Evolutionary conservation across 441 rosid species (phyloP), one percentile per base, ranked within the genome.

Genomic region (Pelargonium cotyledonis): DNA sequence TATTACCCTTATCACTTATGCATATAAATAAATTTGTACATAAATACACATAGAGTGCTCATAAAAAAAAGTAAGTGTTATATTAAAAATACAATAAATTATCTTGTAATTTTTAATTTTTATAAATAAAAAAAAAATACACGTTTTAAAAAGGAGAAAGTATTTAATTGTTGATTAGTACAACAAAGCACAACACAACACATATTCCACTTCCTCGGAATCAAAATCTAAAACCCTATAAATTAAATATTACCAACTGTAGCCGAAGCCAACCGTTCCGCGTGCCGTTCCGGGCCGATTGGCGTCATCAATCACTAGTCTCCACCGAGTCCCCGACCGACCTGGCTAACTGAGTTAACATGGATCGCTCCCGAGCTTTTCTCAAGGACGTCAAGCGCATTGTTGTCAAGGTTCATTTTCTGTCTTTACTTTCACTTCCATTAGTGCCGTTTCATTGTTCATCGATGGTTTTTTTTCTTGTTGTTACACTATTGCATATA

Each of bases 331-430:
- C 40, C 40, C 40, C 40, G 40, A 35, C 40, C 40, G n/a, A n/a
- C n/a, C 3, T 29, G 40, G 7, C 40, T 35, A 6, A 35, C 40
- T 35, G 40, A 35, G 40, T 35, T 35, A 35, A 35, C 60, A 53
- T 83, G 76, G 98, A 95, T 75, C 74, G 72, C 44, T 77, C 97
- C 35, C 95, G 99, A 51, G 88, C 61, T 57, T 92, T 95, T 79
- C 72, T 89, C 69, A 87, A 81, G 73, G 88, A 90, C 68, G 96
- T 87, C 18, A 92, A 80, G 86, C 99, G 99, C 72, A 67, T 95
- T 21, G 87, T 95, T 31, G 80, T 95, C 82, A 95, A 95, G 98
- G 99, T 95, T 12, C 11, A 44, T 55, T 7, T 9, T 44, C 5
- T 35, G 44, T 4, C 12, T 4, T 46, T 46, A 11, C 53, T 46